Conservation (phyloP, 495 filamentous ascomycete genomes). For the Penicillium steckii region DNA sequence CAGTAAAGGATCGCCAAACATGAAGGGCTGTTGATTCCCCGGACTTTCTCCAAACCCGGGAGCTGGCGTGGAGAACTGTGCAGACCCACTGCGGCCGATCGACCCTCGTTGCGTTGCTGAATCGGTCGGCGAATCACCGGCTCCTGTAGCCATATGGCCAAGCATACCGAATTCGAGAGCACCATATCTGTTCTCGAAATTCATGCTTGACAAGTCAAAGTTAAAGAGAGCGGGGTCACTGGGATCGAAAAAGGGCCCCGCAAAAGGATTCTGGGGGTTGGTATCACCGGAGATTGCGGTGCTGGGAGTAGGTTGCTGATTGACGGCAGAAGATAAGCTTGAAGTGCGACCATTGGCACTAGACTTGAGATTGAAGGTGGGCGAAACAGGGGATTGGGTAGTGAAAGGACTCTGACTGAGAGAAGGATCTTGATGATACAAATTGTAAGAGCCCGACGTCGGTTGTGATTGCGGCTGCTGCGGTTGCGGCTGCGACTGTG, state of each 20-base stretch:
- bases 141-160: slow-evolving; percentile 86
- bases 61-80: slow-evolving; percentile 44
- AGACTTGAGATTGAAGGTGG: slow-evolving; percentile 55
- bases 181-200: slow-evolving; percentile 94
- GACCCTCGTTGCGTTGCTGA: slow-evolving; percentile 48
- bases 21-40: slow-evolving; percentile 43
- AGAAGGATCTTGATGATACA: slow-evolving; percentile 41
- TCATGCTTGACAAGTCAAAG: slow-evolving; percentile 88
- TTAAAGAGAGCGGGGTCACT: slow-evolving; percentile 90
- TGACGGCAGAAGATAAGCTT: slow-evolving; percentile 33
- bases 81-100: slow-evolving; percentile 48
- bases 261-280: slow-evolving; percentile 50
- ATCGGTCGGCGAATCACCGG: slow-evolving; percentile 74
- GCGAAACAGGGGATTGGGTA: slow-evolving; percentile 69
- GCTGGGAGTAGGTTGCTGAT: slow-evolving; percentile 35
- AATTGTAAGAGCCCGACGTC: slow-evolving; percentile 34
- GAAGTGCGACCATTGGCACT: slow-evolving; percentile 40
- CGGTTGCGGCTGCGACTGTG: slow-evolving; percentile 25
- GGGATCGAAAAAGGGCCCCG: slow-evolving; percentile 71
- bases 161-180: slow-evolving; percentile 93
- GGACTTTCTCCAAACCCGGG: slow-evolving; percentile 45
- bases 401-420: slow-evolving; percentile 52
- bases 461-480: slow-evolving; percentile 23
- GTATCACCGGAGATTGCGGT: slow-evolving; percentile 33
- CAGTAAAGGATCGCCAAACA: slow-evolving; percentile 48